Evolutionary conservation across 495 filamentous ascomycete species (phyloP).

Genomic region (Aspergillus incahuasiensis): DNA sequence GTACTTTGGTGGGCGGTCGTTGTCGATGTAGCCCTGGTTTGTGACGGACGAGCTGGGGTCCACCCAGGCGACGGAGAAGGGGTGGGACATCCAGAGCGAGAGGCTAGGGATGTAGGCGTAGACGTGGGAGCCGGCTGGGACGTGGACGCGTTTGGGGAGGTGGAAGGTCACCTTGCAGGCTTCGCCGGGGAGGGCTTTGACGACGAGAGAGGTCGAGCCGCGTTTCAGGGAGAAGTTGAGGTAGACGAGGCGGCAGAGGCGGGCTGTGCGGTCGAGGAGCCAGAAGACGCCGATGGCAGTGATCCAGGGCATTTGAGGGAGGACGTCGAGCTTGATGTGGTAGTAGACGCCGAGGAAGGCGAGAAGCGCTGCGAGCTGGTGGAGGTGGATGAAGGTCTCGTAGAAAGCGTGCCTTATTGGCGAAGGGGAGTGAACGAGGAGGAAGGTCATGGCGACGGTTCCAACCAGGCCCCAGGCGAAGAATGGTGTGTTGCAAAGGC

Average conservation of each 20-base stretch:
- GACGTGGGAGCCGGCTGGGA: constrained; percentile 72
- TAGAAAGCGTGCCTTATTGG: constrained; percentile 84
- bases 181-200: constrained; percentile 51
- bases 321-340: constrained; percentile 58
- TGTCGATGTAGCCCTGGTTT: not conserved
- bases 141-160: constrained; percentile 68
- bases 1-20: not conserved
- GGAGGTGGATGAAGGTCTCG: constrained; percentile 76
- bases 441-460: constrained; percentile 56
- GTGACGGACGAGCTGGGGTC: constrained; percentile 32
- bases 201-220: constrained; percentile 38
- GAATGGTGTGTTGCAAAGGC: constrained; percentile 58
- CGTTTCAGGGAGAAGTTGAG: constrained; percentile 49
- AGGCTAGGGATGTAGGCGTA: constrained; percentile 77
- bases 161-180: constrained; percentile 62
- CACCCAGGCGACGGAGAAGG: constrained; percentile 55
- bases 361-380: constrained; percentile 63
- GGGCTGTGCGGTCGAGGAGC: constrained; percentile 56
- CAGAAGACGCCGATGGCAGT: constrained; percentile 59
- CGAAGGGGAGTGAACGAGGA: constrained; percentile 68
- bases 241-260: constrained; percentile 52
- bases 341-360: constrained; percentile 64
- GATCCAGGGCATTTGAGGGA: constrained; percentile 60
- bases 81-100: constrained; percentile 64
- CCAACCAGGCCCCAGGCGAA: constrained; percentile 47